These are phyloP conservation scores for Pontederia paniculata DNA, from an alignment of 176 grass and related monocot genomes.

Conservation along the genomic window DNA sequence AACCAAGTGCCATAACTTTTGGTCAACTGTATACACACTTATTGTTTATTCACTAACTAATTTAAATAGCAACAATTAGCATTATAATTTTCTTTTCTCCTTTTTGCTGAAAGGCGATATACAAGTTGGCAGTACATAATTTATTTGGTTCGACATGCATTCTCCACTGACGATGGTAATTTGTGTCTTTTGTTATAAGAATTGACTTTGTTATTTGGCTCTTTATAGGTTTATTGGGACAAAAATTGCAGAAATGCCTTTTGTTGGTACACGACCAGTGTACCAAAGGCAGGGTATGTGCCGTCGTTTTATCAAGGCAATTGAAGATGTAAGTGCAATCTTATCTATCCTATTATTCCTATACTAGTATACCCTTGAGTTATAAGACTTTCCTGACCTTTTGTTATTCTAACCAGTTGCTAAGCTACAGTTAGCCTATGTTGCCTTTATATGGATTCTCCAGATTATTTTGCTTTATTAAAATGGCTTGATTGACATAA, in stretches of 20 bases:
- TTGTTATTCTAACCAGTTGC: background rate
- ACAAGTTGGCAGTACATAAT: too few species aligned
- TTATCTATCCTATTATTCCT: background rate
- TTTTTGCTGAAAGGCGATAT: too few species aligned
- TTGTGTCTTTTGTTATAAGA: background rate
- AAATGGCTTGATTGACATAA: too few species aligned
- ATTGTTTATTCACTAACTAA: too few species aligned
- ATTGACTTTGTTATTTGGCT: background rate
- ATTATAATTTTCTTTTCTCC: too few species aligned
- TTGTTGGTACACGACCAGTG: slow-evolving; percentile 52
- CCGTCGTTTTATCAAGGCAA: slow-evolving; percentile 38
- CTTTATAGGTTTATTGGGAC: slow-evolving; percentile 50
- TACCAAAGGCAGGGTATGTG: slow-evolving; percentile 76
- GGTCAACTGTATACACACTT: too few species aligned
- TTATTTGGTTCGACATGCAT: too few species aligned
- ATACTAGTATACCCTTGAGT: background rate
- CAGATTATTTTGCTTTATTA: too few species aligned
- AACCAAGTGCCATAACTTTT: too few species aligned
- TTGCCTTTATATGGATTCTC: too few species aligned
- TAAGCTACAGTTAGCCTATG: background rate
- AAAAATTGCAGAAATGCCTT: slow-evolving; percentile 74
- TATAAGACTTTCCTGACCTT: background rate
- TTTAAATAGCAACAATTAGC: too few species aligned
- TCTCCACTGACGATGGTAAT: too few species aligned
- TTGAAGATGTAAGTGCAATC: slow-evolving; percentile 43